Evolutionary conservation across 108 stramenopile species (phyloP).

Genomic region (Skeletonema marinoi): DNA sequence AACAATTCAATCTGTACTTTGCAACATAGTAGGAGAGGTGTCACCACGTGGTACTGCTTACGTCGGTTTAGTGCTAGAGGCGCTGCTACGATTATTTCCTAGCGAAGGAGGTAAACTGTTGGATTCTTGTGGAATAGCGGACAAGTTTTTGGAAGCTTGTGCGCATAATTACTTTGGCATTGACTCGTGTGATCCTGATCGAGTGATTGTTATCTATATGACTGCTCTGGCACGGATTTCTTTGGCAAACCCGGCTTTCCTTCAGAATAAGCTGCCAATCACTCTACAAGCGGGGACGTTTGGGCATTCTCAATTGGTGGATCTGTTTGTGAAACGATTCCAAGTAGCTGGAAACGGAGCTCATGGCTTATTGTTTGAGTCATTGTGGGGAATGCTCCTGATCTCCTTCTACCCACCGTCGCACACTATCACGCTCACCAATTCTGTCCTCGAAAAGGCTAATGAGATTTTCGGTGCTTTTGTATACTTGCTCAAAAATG

Average conservation of each 20-base stretch:
- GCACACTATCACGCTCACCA: not conserved
- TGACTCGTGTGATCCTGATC: constrained; percentile 38
- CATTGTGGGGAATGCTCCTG: constrained; percentile 43
- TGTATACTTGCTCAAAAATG: constrained; percentile 16
- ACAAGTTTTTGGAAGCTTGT: constrained; percentile 36
- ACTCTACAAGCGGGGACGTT: constrained; percentile 7
- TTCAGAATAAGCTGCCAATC: constrained; percentile 20
- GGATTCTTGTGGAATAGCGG: constrained; percentile 21
- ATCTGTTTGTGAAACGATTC: constrained; percentile 25
- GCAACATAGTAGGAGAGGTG: constrained; percentile 40
- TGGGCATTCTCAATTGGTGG: constrained; percentile 32
- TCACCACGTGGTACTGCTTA: constrained; percentile 43
- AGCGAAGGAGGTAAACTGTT: constrained; percentile 31
- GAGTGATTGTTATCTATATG: constrained; percentile 48
- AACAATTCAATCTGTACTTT: constrained; percentile 34
- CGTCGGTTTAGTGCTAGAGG: constrained; percentile 37
- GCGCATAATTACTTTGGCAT: constrained; percentile 15
- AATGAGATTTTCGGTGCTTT: constrained; percentile 29
- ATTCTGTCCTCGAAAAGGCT: constrained; percentile 11
- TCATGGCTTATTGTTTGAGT: constrained; percentile 38
- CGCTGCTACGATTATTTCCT: constrained; percentile 33
- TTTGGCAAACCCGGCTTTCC: constrained; percentile 9
- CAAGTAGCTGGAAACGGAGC: constrained; percentile 35
- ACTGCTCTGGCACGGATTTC: constrained; percentile 40
- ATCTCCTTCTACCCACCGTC: constrained; percentile 40